phyloP scores from a whole-genome alignment of 2,329 filamentous ascomycete species.

The Sporothrix pallida region DNA sequence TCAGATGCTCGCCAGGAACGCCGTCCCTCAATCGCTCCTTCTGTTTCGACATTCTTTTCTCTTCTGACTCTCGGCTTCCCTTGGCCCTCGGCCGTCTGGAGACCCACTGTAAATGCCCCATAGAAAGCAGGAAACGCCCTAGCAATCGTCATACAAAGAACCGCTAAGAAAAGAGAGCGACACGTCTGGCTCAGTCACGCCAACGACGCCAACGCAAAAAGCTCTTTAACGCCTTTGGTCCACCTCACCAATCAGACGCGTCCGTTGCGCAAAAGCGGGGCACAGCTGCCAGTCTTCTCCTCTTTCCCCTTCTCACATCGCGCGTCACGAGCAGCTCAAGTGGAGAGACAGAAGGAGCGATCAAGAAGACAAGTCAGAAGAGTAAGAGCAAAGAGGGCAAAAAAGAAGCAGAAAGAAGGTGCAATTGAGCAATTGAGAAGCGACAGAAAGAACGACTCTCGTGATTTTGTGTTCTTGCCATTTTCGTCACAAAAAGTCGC shows the following conservation, averaged over 20 bases:
- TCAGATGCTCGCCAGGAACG: no score
- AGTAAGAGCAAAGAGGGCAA: neutral
- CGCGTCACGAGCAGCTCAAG: conserved; percentile 36
- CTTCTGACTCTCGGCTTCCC: neutral
- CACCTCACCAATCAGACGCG: conserved; percentile 35
- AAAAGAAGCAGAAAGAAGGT: neutral
- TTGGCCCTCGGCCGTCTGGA: neutral
- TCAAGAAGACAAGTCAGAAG: neutral
- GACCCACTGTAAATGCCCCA: conserved; percentile 17
- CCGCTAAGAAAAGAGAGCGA: neutral
- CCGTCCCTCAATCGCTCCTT: no score
- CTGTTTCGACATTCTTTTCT: no score
- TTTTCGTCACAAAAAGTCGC: neutral
- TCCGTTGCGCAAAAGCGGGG: neutral
- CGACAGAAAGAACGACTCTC: neutral
- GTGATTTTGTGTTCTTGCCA: neutral
- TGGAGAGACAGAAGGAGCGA: conserved; percentile 26
- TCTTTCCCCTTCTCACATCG: conserved; percentile 21
- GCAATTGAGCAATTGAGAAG: conserved; percentile 6
- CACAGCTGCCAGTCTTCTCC: conserved; percentile 14
- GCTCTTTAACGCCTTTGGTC: neutral
- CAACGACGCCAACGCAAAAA: neutral
- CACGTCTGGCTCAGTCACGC: conserved; percentile 16
- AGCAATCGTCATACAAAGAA: conserved; percentile 32
- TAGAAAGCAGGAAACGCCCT: conserved; percentile 14